phyloP scores from a whole-genome alignment of 164 flowering plant genomes.

The Umbilicus rupestris region DNA sequence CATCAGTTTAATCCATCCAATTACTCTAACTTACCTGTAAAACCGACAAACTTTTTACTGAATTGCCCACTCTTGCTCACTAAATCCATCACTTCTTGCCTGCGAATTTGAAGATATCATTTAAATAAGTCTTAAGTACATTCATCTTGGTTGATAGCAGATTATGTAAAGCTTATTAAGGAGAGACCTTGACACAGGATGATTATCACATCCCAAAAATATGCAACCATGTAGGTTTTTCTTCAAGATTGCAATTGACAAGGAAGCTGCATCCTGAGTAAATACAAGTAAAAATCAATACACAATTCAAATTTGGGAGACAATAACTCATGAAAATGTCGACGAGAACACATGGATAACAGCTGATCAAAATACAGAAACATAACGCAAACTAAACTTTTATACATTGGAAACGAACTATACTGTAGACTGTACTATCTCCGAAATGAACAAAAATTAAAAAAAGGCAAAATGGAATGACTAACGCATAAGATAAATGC shows the following conservation, averaged over 20 bases:
- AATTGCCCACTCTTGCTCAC: slow-evolving; percentile 70
- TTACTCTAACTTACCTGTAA: slow-evolving; percentile 30
- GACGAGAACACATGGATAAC: background rate
- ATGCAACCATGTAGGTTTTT: slow-evolving; percentile 50
- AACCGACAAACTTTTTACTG: slow-evolving; percentile 45
- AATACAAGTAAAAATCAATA: background rate
- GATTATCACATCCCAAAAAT: slow-evolving; percentile 91
- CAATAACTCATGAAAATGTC: background rate
- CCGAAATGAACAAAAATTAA: background rate
- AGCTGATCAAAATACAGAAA: background rate
- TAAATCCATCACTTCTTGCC: slow-evolving; percentile 82
- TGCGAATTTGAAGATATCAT: slow-evolving; percentile 20
- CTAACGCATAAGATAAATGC: background rate
- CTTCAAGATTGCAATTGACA: slow-evolving; percentile 67
- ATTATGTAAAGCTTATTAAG: background rate
- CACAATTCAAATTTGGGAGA: background rate
- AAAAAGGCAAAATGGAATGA: background rate
- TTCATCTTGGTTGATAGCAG: background rate
- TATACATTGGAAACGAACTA: background rate
- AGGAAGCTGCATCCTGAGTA: slow-evolving; percentile 85
- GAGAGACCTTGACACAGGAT: slow-evolving; percentile 78
- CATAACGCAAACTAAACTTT: background rate
- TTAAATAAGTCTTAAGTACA: background rate
- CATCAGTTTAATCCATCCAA: background rate
- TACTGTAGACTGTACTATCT: background rate